Percentiles rank a stretch among this genome's conserved stretches.
phyloP scores from a whole-genome alignment of 768 basidiomycete species.

The Gautieria morchelliformis region DNA sequence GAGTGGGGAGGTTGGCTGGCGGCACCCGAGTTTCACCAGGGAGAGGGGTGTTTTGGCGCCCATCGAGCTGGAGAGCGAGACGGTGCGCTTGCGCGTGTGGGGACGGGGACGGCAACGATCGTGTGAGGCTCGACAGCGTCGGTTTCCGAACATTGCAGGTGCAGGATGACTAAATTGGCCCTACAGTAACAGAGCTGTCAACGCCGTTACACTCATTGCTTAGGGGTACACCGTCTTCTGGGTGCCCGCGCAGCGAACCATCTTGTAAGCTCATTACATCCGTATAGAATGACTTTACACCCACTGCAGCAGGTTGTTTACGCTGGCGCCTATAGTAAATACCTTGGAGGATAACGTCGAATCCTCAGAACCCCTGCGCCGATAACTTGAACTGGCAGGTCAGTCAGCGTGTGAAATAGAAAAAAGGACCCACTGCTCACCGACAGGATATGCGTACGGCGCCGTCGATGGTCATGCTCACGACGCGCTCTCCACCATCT shows the following conservation, averaged over 20 bases:
- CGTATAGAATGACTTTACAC: constrained; percentile 15
- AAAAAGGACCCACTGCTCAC: constrained; percentile 33
- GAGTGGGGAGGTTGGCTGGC: no score
- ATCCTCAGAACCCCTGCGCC: constrained; percentile 61
- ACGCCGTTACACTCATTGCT: not conserved
- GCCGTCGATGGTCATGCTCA: constrained; percentile 89
- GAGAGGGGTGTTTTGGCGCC: no score
- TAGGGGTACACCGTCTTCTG: constrained; percentile 72
- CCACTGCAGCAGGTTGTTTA: constrained; percentile 82
- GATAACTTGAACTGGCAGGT: constrained; percentile 67
- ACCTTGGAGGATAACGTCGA: constrained; percentile 60
- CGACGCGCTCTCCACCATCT: constrained; percentile 61
- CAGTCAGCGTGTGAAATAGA: not conserved
- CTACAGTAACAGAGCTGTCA: constrained; percentile 51
- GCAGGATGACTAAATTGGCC: constrained; percentile 77
- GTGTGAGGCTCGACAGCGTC: constrained; percentile 1
- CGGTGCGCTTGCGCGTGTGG: no score
- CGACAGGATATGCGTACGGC: constrained; percentile 87
- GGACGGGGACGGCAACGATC: constrained; percentile 2
- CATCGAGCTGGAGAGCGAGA: no score
- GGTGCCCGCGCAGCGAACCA: constrained; percentile 89
- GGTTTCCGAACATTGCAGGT: constrained; percentile 79
- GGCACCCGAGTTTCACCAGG: no score
- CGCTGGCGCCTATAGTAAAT: constrained; percentile 67
- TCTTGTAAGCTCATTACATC: constrained; percentile 22